These are phyloP conservation scores for Bryoglossum gracile DNA, from an alignment of 495 filamentous ascomycete species.

Conservation along the genomic window DNA sequence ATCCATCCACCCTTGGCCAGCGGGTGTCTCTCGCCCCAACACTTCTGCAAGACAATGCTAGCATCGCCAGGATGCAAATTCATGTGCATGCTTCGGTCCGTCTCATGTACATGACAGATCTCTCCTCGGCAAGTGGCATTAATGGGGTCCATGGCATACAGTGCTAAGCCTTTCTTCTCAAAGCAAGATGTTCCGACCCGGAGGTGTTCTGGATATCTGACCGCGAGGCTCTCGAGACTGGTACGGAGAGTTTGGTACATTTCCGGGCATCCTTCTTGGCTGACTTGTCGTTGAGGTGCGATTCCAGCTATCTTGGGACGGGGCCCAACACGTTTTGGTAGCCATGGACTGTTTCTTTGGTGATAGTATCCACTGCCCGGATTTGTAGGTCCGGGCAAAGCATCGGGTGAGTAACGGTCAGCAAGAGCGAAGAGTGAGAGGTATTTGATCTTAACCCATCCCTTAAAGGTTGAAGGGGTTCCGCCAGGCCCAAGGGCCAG, in stretches of 20 bases:
- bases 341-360: conserved; percentile 18
- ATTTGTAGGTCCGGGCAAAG: conserved; percentile 25
- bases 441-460: conserved; percentile 63
- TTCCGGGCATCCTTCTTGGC: conserved; percentile 48
- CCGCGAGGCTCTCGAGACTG: conserved; percentile 44
- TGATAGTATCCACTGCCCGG: conserved; percentile 43
- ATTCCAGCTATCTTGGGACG: conserved; percentile 65
- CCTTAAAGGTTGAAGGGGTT: conserved; percentile 63
- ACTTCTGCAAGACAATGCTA: conserved; percentile 63
- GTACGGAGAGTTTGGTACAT: conserved; percentile 45
- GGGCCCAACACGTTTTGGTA: conserved; percentile 52
- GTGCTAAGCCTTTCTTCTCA: conserved; percentile 69
- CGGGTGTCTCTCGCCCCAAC: conserved; percentile 88
- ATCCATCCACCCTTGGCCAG: conserved; percentile 53
- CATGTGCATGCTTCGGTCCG: conserved; percentile 70
- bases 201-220: conserved; percentile 40
- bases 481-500: conserved; percentile 73
- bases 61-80: conserved; percentile 74
- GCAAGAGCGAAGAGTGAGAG: conserved; percentile 51
- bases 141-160: conserved; percentile 54
- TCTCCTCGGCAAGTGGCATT: conserved; percentile 67
- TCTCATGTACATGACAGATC: conserved; percentile 71
- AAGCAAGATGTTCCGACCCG: conserved; percentile 62
- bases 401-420: conserved; percentile 41
- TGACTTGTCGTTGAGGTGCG: conserved; percentile 70